Evolutionary conservation across 495 filamentous ascomycete species (phyloP), one percentile per base, ranked within the genome.

Genomic region (Bombardia bombarda): DNA sequence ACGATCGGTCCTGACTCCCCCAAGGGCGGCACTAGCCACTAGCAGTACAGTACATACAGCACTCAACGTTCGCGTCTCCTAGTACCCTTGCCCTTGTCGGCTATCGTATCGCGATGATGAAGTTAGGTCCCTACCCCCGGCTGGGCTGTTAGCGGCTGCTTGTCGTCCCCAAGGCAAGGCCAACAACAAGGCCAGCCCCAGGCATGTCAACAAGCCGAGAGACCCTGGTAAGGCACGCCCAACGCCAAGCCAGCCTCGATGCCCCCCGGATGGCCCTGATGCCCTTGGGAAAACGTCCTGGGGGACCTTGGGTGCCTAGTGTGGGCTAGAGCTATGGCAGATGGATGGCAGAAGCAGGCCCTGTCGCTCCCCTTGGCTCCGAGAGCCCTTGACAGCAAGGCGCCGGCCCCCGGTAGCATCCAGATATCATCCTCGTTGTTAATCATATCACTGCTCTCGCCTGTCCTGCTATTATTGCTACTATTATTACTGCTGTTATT

Each of bases 191-290:
- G n/a, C n/a, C n/a, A 28, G 26, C 6, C 6, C 42, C 21, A 46
- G 44, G 37, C 44, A 46, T 25, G 36, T 46, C 26, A 21, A 38
- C 14, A 46, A 37, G 32, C 42, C 42, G 42, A 46, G 33, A n/a
- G 43, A 28, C 41, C 47, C 40, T 33, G 30, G 35, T 42, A 34
- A 34, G 17, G 18, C 34, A 37, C 7, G 20, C 34, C 34, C 20
- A 21, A 23, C 22, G 20, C 40, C 40, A 24, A 43, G 34, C 32
- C 34, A 19, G 16, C 34, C 38, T 40, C 38, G 42, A 45, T 36
- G 41, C 32, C 32, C 17, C 32, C 32, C 13, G 26, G 26, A 30
- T 30, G 26, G 26, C 7, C 26, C n/a, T n/a, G n/a, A n/a, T n/a
- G n/a, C n/a, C n/a, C n/a, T n/a, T n/a, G n/a, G n/a, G n/a, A n/a